A percentile compares a stretch with the other conserved stretches of the same genome.
Conservation (phyloP, 2,329 filamentous ascomycete genomes). For the Dactylellina cionopaga region DNA sequence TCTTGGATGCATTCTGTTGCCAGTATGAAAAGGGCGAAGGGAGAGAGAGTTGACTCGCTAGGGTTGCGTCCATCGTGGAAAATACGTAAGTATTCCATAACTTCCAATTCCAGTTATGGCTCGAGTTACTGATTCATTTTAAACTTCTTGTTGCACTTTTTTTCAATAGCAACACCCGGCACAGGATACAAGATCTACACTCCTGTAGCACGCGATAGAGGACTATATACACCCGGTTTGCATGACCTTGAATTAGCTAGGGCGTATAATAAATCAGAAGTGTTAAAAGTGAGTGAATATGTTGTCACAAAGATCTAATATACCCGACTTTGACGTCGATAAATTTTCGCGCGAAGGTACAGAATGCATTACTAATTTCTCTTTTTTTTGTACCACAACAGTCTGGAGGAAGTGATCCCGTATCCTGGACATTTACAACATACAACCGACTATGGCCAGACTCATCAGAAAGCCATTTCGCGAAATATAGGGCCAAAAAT, state of each 20-base stretch:
- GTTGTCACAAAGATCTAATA: no score
- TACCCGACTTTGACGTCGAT: neutral
- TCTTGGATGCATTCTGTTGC: neutral
- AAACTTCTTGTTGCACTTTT: neutral
- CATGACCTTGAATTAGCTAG: neutral
- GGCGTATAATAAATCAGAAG: neutral
- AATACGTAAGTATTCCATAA: neutral
- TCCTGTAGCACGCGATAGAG: neutral
- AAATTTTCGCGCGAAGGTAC: no score
- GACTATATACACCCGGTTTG: neutral
- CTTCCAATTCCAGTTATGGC: neutral
- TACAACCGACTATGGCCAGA: no score
- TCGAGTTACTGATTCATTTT: neutral
- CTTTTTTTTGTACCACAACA: no score
- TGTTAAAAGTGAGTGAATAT: neutral
- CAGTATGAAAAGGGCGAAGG: neutral
- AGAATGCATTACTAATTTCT: no score
- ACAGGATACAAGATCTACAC: neutral
- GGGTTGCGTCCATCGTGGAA: constrained; percentile 1
- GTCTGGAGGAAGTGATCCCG: no score
- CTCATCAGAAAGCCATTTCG: no score
- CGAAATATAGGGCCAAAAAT: no score
- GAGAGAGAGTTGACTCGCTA: neutral
- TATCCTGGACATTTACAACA: no score
- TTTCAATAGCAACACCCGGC: neutral